Evolutionary conservation across 805 yeast genomes (phyloP).

Genomic region (Saccharomycopsis fermentans): DNA sequence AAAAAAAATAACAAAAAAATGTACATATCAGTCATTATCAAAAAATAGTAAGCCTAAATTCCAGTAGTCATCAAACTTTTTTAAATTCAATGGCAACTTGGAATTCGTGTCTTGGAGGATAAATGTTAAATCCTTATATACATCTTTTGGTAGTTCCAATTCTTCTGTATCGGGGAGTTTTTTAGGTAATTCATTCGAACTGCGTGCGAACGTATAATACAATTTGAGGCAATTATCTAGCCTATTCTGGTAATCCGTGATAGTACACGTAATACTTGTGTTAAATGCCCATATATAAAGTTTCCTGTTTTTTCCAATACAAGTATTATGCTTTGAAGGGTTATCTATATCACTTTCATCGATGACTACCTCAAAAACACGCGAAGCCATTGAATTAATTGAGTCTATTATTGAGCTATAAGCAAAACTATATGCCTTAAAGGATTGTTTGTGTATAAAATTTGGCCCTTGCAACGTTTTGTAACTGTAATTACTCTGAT

Average conservation of each 20-base stretch:
- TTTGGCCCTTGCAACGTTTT: background rate
- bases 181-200: background rate
- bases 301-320: background rate
- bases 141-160: constrained; percentile 26
- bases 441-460: constrained; percentile 22
- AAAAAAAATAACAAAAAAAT: background rate
- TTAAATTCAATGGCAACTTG: constrained; percentile 27
- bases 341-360: constrained; percentile 2
- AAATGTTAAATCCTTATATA: constrained; percentile 24
- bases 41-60: constrained; percentile 17
- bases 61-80: constrained; percentile 21
- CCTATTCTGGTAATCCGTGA: constrained; percentile 22
- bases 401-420: constrained; percentile 33
- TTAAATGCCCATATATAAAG: constrained; percentile 43
- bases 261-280: constrained; percentile 23
- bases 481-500: background rate
- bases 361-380: constrained; percentile 26
- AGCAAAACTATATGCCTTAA: constrained; percentile 28
- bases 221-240: constrained; percentile 33
- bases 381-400: constrained; percentile 33
- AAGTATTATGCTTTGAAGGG: background rate
- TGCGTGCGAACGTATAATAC: constrained; percentile 28
- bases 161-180: constrained; percentile 33
- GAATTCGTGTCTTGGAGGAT: constrained; percentile 25
- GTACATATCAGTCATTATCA: background rate